These are phyloP conservation scores for Pythium chondricola DNA, from an alignment of 352 stramenopile genomes.

Conservation along the genomic window DNA sequence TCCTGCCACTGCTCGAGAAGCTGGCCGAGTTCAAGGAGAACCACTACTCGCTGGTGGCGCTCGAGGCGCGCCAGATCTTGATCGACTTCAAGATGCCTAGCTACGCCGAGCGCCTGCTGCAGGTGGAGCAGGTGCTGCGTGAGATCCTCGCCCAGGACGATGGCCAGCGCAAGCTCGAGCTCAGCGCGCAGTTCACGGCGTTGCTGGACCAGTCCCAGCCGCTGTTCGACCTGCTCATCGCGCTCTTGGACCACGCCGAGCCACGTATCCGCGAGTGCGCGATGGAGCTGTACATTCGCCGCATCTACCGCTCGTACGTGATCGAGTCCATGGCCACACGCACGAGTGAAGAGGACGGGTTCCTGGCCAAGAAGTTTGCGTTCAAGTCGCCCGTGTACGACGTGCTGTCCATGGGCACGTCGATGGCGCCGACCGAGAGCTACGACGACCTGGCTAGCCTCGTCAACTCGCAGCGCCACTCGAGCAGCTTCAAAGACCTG, in stretches of 20 bases:
- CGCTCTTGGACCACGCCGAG: slow-evolving; percentile 68
- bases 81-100: slow-evolving; percentile 96
- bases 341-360: slow-evolving; percentile 25
- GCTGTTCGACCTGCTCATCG: slow-evolving; percentile 81
- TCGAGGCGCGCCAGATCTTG: slow-evolving; percentile 93
- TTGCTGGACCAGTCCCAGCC: slow-evolving; percentile 81
- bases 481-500: slow-evolving; percentile 35
- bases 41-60: slow-evolving; percentile 90
- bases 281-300: slow-evolving; percentile 78
- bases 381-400: slow-evolving; percentile 82
- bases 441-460: slow-evolving; percentile 79
- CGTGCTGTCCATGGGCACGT: slow-evolving; percentile 59
- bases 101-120: slow-evolving; percentile 86
- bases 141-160: slow-evolving; percentile 65
- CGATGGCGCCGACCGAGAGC: slow-evolving; percentile 66
- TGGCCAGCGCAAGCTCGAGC: slow-evolving; percentile 31
- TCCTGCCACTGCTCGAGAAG: slow-evolving; percentile 80
- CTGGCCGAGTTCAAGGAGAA: slow-evolving; percentile 87
- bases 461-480: slow-evolving; percentile 47
- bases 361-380: slow-evolving; percentile 84
- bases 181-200: slow-evolving; percentile 46
- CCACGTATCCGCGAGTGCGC: slow-evolving; percentile 57
- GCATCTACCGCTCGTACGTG: slow-evolving; percentile 83
- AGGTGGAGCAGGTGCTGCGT: slow-evolving; percentile 70
- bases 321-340: slow-evolving; percentile 83